These are phyloP conservation scores for Mortierella sp. DNA, from an alignment of 371 early-diverging fungal species.

Conservation along the genomic window DNA sequence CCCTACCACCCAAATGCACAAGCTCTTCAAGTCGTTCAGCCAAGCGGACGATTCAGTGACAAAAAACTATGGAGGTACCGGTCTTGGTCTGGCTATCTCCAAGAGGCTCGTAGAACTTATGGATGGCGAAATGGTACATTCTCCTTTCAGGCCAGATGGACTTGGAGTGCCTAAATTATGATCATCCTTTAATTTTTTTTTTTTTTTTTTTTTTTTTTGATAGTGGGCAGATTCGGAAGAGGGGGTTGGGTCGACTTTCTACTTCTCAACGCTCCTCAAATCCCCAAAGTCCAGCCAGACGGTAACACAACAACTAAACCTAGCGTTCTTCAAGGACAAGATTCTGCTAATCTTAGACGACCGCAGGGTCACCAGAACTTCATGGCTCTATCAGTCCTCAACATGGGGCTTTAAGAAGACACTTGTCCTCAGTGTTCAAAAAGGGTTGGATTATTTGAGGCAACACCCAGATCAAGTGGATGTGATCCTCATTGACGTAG, in stretches of 20 bases:
- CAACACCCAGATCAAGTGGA: slow-evolving; percentile 39
- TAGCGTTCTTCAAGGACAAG: slow-evolving; percentile 51
- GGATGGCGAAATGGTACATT: slow-evolving; percentile 65
- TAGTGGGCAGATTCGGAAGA: slow-evolving; percentile 54
- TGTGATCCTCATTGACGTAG: slow-evolving; percentile 53
- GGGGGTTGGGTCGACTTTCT: slow-evolving; percentile 54
- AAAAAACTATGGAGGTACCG: slow-evolving; percentile 64
- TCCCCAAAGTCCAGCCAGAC: slow-evolving; percentile 38
- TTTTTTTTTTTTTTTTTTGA: neutral
- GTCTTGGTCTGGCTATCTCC: slow-evolving; percentile 70
- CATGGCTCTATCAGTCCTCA: slow-evolving; percentile 51
- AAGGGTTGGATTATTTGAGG: slow-evolving; percentile 37
- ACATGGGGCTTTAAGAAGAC: slow-evolving; percentile 52
- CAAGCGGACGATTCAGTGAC: slow-evolving; percentile 74
- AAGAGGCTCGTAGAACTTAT: slow-evolving; percentile 68
- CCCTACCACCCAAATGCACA: slow-evolving; percentile 62
- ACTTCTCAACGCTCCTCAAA: slow-evolving; percentile 38
- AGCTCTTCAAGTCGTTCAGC: slow-evolving; percentile 72
- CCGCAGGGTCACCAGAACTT: slow-evolving; percentile 44
- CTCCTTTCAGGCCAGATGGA: too few species aligned
- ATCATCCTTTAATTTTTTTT: neutral
- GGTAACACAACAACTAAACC: slow-evolving; percentile 41
- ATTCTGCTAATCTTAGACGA: slow-evolving; percentile 46
- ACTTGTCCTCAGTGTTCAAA: slow-evolving; percentile 35
- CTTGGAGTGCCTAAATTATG: too few species aligned